Evolutionary conservation across 306 rosid species (phyloP), one percentile per base, ranked within the genome.

Genomic region (Canavalia ensiformis): DNA sequence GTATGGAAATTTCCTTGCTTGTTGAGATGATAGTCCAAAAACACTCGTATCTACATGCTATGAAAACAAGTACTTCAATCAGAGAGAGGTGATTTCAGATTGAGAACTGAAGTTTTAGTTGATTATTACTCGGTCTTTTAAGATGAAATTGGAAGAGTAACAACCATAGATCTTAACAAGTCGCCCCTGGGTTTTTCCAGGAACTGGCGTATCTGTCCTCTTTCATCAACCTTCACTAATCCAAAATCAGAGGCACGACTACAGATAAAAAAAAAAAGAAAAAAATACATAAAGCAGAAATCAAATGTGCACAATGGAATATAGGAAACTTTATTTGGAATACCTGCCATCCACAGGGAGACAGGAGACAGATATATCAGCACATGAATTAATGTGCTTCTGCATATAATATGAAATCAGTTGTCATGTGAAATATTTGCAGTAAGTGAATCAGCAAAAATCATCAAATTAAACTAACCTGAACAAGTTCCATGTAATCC

Each of bases 221-320:
- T 82, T 82, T 82, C 87, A 76, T 88, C 90, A 65, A 88, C 88
- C 78, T 85, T 88, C 50, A 82, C 81, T 66, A 88, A 30, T 44
- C 90, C 90, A 82, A 85, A 85, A 75, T 88, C 88, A 35, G 90
- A 76, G 60, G 90, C 90, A 2, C 87, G 90, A 72, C 90, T 88
- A 49, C 70, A 25, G 1, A 28, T 11, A 42, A 70, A 52, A 64
- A 71, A 37, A 18, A 72, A 72, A 9, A 18, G 25, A 18, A 75
- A 70, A 84, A 68, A 44, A 33, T 82, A 9, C 74, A 50, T 37
- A 34, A 29, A 39, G 54, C 10, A 13, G 56, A 10, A 65, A 30
- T 25, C 5, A 1, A 62, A 25, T 34, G 50, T 33, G 45, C 33
- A 39, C 0, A 30, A 30, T 34, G 39, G 54, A 63, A 46, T 64